Evolutionary conservation across 148 eudicot species (phyloP), one percentile per base, ranked within the genome.

Genomic region (Rhododendron williamsianum): DNA sequence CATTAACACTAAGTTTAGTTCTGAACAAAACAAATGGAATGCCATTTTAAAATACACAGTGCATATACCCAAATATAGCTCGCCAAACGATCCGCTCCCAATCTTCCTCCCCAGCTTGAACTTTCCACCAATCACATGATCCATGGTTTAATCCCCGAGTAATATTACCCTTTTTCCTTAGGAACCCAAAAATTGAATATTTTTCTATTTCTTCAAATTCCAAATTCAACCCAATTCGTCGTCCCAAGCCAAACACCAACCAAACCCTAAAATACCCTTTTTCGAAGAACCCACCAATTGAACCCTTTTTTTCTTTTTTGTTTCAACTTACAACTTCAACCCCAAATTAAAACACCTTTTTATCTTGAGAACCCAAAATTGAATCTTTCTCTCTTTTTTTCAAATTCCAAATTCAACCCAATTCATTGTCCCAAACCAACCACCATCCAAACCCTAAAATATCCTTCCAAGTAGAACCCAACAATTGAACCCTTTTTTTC

Each of bases 1-100:
- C 43, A 80, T 27, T 35, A 33, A 33, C 83, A 30, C 54, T 63
- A 43, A 72, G 46, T 36, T 52, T 6, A 54, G 58, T 52, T n/a
- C 65, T 36, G 51, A 73, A 74, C 65, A 41, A 63, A 54, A 69
- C 38, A 13, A 15, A 38, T 36, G 7, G 25, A 78, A 15, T 12
- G 27, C 30, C 41, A 69, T 38, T 69, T 35, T 21, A 58, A 21
- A 83, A 85, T 67, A 30, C 82, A 51, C 41, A 87, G 4, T 69
- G 58, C 27, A 49, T 3, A 77, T 89, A 93, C 96, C 96, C 85
- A 93, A 91, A 87, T 91, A 93, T 81, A 93, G 92, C 89, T 93
- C 94, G 21, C 96, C 96, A 86, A 93, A 93, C 2, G 96, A 93
- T 87, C 96, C 96, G 82, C 96, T 92, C 83, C 96, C 96, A 82